A percentile compares a stretch with the other conserved stretches of the same genome.
These are phyloP conservation scores for Posidonia australis DNA, from an alignment of 106 monocot species.

Conservation along the genomic window DNA sequence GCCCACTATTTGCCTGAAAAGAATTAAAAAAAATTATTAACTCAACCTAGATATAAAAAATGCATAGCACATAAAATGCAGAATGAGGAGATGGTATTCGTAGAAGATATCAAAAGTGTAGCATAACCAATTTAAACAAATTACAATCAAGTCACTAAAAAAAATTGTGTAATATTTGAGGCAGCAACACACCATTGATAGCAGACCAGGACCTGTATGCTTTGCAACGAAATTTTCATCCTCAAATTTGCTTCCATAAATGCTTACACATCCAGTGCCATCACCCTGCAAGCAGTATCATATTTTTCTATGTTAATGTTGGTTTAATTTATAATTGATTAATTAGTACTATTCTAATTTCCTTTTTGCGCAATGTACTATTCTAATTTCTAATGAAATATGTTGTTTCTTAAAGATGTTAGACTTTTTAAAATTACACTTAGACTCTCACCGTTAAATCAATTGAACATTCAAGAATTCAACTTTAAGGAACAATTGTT, in stretches of 20 bases:
- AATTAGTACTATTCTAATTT: too few species aligned
- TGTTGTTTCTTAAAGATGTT: too few species aligned
- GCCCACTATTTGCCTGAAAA: slow-evolving; percentile 92
- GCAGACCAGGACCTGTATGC: slow-evolving; percentile 92
- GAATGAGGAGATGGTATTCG: background rate
- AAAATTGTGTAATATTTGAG: background rate
- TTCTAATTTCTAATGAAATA: too few species aligned
- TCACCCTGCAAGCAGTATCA: slow-evolving; percentile 51
- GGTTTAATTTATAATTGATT: too few species aligned
- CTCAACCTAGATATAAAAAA: background rate
- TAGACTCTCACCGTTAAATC: too few species aligned
- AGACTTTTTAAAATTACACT: too few species aligned
- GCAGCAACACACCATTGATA: slow-evolving; percentile 65
- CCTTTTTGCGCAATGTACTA: too few species aligned
- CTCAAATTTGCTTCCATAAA: slow-evolving; percentile 94
- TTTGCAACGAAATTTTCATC: slow-evolving; percentile 98
- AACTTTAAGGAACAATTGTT: too few species aligned
- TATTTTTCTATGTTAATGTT: background rate
- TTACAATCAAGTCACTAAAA: too few species aligned
- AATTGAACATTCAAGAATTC: too few species aligned
- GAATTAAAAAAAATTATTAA: background rate
- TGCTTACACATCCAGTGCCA: slow-evolving; percentile 88
- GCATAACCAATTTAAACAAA: background rate
- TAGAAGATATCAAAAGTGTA: background rate
- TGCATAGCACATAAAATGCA: slow-evolving; percentile 2